Base-by-base conservation (phyloP, 164 flowering plant genomes). In the Taxillus chinensis region DNA sequence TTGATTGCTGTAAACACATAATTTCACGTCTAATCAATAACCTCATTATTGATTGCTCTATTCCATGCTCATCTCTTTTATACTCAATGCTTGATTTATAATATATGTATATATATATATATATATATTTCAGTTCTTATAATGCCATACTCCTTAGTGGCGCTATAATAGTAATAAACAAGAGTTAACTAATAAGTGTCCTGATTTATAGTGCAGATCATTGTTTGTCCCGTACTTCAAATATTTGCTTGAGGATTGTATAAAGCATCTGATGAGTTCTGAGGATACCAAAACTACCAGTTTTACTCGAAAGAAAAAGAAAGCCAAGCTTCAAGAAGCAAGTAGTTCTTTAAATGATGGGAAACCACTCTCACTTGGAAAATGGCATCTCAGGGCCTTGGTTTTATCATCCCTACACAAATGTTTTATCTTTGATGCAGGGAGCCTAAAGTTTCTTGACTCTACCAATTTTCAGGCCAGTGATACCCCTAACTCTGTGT, bases 151-250 rank as follows among this genome's bases (percentile, higher is more conserved):
- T 0, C 2, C 2, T 27, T 27, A 27, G 27, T 27, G 27, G 27
- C 27, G 27, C 27, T 27, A 27, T 27, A 0, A 27, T 27, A 27
- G 27, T 27, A 27, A 27, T 27, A 27, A 27, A 27, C 27, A 27
- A 27, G 27, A 27, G 0, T 27, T 27, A 27, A 27, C 27, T 27
- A 27, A 27, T 27, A 27, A 2, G 14, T 59, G 52, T 8, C 14
- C 14, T 10, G 39, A 58, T 37, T 39, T 3, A 27, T 7, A 14
- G 3, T 75, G 78, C 86, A 93, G 98, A 68, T 88, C 96, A 39
- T 68, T 90, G 50, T 90, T 93, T 78, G 92, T 93, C 41, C 96
- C 96, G n/a, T 90, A 90, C 73, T 93, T 90, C 75, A 90, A 93
- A 68, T 80, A 85, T 75, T 73, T 90, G 72, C 80, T 83, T 3